phyloP scores from a whole-genome alignment of 129 eudicot genomes.

The Pseudognaphalium luteoalbum region DNA sequence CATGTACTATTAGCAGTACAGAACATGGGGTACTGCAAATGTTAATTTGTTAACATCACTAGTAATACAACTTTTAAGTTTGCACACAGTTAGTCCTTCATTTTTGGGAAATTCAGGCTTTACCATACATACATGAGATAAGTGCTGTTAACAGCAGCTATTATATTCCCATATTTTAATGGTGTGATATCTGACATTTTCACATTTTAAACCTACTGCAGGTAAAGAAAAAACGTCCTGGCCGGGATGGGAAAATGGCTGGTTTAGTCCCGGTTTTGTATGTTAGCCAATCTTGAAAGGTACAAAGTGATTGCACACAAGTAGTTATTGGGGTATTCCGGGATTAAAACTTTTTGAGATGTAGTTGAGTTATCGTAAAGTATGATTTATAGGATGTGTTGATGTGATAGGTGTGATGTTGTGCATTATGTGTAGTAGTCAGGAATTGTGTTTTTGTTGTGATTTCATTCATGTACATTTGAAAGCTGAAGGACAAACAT shows the following conservation, averaged over 20 bases:
- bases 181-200: conserved; percentile 17
- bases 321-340: conserved; percentile 10
- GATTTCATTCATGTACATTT: conserved; percentile 8
- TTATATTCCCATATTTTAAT: background rate
- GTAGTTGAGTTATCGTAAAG: background rate
- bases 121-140: background rate
- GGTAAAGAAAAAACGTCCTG: conserved; percentile 94
- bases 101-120: background rate
- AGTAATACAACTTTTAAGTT: no score
- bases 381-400: conserved; percentile 3
- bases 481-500: background rate
- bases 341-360: background rate
- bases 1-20: background rate
- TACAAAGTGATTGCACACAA: background rate
- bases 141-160: background rate
- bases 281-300: conserved; percentile 68
- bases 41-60: background rate
- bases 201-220: conserved; percentile 30
- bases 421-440: conserved; percentile 30
- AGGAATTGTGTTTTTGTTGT: conserved; percentile 1
- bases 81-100: background rate
- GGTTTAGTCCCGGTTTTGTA: conserved; percentile 94
- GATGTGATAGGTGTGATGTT: conserved; percentile 27
- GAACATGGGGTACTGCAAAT: no score
- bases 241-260: conserved; percentile 93